Percentiles rank a stretch among this genome's conserved stretches.
These are phyloP conservation scores for Mortierella alpina DNA, from an alignment of 192 early-diverging fungal species.

Conservation along the genomic window DNA sequence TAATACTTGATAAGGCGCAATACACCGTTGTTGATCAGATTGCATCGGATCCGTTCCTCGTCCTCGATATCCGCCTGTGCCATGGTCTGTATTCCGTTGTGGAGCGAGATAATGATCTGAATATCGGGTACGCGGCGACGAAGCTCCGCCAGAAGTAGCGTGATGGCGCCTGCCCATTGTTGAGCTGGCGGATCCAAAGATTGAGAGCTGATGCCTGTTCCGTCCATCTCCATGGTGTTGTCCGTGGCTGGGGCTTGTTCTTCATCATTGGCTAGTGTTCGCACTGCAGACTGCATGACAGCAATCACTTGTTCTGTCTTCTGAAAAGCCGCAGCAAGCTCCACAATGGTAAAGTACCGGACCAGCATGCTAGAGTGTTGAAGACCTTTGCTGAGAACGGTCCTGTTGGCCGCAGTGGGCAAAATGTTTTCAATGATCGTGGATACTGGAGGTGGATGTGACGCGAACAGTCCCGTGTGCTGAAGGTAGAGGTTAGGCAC, in stretches of 20 bases:
- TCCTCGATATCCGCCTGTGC: constrained; percentile 40
- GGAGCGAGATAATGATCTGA: constrained; percentile 68
- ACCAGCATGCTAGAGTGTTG: constrained; percentile 73
- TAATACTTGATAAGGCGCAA: constrained; percentile 74
- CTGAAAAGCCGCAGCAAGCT: constrained; percentile 67
- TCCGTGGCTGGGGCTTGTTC: constrained; percentile 3
- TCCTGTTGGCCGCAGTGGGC: constrained; percentile 65
- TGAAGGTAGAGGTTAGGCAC: constrained; percentile 68
- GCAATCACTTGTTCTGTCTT: constrained; percentile 64
- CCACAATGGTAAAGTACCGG: constrained; percentile 69
- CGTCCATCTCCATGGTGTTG: constrained; percentile 9
- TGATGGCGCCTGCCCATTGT: constrained; percentile 36
- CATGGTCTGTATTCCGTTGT: constrained; percentile 44
- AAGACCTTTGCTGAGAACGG: constrained; percentile 66
- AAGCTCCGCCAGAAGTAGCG: constrained; percentile 65
- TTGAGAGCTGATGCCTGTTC: not conserved
- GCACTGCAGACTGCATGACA: constrained; percentile 43
- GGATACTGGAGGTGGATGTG: constrained; percentile 66
- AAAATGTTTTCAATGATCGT: constrained; percentile 77
- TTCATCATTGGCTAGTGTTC: constrained; percentile 20
- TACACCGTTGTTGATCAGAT: constrained; percentile 62
- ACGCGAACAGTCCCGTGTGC: constrained; percentile 49
- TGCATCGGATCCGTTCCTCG: constrained; percentile 55
- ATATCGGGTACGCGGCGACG: constrained; percentile 77
- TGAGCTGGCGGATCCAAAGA: constrained; percentile 23